phyloP scores from a whole-genome alignment of 2,329 filamentous ascomycete species.

The Aspergillus ochraceoroseus region DNA sequence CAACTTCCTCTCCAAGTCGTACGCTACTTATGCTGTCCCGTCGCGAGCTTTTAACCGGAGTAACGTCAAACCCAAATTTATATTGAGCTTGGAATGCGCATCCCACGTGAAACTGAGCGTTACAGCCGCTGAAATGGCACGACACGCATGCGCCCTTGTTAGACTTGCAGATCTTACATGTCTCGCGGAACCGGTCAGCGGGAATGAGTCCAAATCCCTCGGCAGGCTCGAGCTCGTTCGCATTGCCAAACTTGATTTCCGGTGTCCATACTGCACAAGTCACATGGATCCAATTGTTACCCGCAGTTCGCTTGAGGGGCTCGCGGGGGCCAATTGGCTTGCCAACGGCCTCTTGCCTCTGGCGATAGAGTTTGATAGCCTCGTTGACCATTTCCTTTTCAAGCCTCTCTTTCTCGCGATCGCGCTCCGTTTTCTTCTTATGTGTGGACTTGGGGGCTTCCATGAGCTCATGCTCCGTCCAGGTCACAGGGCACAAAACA shows the following conservation, averaged over 20 bases:
- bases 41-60: conserved; percentile 81
- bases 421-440: conserved; percentile 89
- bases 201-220: conserved; percentile 86
- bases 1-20: conserved; percentile 72
- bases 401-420: conserved; percentile 77
- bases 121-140: conserved; percentile 59
- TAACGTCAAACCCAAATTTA: conserved; percentile 81
- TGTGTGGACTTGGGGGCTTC: conserved; percentile 72
- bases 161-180: conserved; percentile 78
- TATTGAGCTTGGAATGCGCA: conserved; percentile 84
- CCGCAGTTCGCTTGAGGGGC: conserved; percentile 84
- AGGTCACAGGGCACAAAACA: conserved; percentile 78
- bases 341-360: conserved; percentile 76
- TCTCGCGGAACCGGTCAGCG: conserved; percentile 64
- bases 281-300: conserved; percentile 98
- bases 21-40: conserved; percentile 76
- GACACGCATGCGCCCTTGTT: conserved; percentile 71
- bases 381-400: conserved; percentile 80
- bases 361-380: conserved; percentile 74
- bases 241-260: conserved; percentile 87
- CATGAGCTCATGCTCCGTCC: conserved; percentile 76
- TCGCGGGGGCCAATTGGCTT: conserved; percentile 81
- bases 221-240: conserved; percentile 73
- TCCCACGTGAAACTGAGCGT: conserved; percentile 69
- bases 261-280: conserved; percentile 87